Evolutionary conservation across 2,329 filamentous ascomycete species (phyloP).

Genomic region (Ceratocystis eucalypticola): DNA sequence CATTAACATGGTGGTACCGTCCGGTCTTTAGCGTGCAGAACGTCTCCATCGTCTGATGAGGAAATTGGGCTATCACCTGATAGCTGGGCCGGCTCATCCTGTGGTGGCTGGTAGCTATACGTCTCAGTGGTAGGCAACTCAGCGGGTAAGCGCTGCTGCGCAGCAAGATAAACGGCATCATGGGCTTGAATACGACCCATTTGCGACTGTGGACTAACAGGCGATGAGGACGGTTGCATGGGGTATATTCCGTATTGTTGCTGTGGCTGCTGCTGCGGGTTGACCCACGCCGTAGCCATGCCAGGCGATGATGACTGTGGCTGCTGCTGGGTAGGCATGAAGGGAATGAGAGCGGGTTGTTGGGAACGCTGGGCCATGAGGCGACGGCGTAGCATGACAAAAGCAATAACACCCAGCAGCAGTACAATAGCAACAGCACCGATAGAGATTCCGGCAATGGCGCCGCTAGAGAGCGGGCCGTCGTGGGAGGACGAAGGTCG

Average conservation of each 20-base stretch:
- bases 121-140: slow-evolving; percentile 4
- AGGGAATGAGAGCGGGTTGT: slow-evolving; percentile 13
- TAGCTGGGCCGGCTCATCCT: slow-evolving; percentile 11
- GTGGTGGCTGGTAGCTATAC: slow-evolving; percentile 10
- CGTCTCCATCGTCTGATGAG: not conserved
- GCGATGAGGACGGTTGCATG: not conserved
- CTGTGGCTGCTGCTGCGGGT: not conserved
- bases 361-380: slow-evolving; percentile 20
- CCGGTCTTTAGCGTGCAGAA: not conserved
- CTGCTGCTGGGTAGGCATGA: not conserved
- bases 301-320: slow-evolving; percentile 5
- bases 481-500: not conserved
- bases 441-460: slow-evolving; percentile 34
- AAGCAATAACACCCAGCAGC: slow-evolving; percentile 23
- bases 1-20: slow-evolving; percentile 2
- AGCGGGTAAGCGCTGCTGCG: slow-evolving; percentile 5
- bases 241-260: not conserved
- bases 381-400: slow-evolving; percentile 26
- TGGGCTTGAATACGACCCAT: slow-evolving; percentile 3
- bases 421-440: slow-evolving; percentile 26
- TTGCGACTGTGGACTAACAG: slow-evolving; percentile 7
- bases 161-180: slow-evolving; percentile 6
- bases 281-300: slow-evolving; percentile 1
- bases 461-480: slow-evolving; percentile 27
- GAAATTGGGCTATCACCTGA: not conserved